A percentile compares a stretch with the other conserved stretches of the same genome.
These are phyloP conservation scores for Colletotrichum melonis DNA, from an alignment of 2,329 filamentous ascomycete species.

Conservation along the genomic window DNA sequence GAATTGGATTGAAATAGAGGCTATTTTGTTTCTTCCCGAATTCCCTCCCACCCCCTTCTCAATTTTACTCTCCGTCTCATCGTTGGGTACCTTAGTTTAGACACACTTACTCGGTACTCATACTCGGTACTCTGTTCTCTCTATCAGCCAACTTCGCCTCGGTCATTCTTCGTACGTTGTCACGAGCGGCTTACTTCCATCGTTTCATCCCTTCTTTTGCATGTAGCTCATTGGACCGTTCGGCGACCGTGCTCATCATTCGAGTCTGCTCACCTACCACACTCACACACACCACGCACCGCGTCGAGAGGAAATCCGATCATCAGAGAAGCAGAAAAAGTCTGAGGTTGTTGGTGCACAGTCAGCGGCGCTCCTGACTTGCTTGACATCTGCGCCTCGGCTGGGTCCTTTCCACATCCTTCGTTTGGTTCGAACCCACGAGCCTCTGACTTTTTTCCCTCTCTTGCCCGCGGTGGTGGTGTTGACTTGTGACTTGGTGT, in stretches of 20 bases:
- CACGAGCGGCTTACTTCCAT: slow-evolving; percentile 17
- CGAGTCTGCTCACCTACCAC: neutral
- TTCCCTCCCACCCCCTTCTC: neutral
- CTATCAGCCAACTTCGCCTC: neutral
- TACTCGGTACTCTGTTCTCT: neutral
- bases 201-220: slow-evolving; percentile 28
- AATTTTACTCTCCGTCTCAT: neutral
- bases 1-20: neutral
- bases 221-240: slow-evolving; percentile 11
- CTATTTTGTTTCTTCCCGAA: neutral
- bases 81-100: neutral
- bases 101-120: too few species aligned
- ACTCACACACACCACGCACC: neutral
- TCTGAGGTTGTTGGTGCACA: neutral
- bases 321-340: neutral
- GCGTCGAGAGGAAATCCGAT: neutral
- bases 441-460: too few species aligned
- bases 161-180: slow-evolving; percentile 4
- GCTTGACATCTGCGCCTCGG: slow-evolving; percentile 24
- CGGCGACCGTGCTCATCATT: slow-evolving; percentile 16
- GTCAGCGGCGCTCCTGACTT: neutral
- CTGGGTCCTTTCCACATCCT: neutral
- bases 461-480: neutral
- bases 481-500: too few species aligned
- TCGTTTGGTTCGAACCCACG: neutral